A percentile compares a stretch with the other conserved stretches of the same genome.
Evolutionary conservation across 2,329 filamentous ascomycete species (phyloP).

Genomic region (Fusarium scirpi): DNA sequence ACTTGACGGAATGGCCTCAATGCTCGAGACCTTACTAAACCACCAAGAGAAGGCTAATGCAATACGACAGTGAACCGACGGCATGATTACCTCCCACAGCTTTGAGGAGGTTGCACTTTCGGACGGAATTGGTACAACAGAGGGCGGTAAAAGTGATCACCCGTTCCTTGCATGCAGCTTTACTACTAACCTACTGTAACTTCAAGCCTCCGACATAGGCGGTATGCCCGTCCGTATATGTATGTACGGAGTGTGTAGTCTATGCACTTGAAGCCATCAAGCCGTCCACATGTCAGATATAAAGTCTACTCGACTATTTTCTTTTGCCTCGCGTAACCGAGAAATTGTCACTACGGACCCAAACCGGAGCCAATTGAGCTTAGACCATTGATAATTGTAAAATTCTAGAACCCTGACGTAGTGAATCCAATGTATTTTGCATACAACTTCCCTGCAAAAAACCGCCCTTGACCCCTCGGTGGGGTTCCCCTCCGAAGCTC

Average conservation of each 20-base stretch:
- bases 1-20: background rate
- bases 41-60: conserved; percentile 9
- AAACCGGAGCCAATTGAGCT: conserved; percentile 46
- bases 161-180: conserved; percentile 31
- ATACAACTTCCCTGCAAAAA: conserved; percentile 33
- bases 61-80: conserved; percentile 13
- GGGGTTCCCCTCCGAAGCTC: conserved; percentile 48
- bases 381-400: conserved; percentile 47
- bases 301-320: background rate
- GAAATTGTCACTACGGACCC: conserved; percentile 15
- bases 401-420: conserved; percentile 46
- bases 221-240: background rate
- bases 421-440: conserved; percentile 26
- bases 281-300: background rate
- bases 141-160: conserved; percentile 23
- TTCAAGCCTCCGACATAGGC: conserved; percentile 21
- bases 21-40: background rate
- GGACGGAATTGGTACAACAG: conserved; percentile 7
- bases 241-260: background rate
- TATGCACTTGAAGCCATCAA: too few relatives aligned
- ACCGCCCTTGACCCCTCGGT: conserved; percentile 41
- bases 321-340: conserved; percentile 13
- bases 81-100: conserved; percentile 19
- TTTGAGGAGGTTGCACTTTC: conserved; percentile 21
- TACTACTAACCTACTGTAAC: background rate